phyloP scores from a whole-genome alignment of 768 basidiomycete genomes.

The Leccinellum rugosiceps region DNA sequence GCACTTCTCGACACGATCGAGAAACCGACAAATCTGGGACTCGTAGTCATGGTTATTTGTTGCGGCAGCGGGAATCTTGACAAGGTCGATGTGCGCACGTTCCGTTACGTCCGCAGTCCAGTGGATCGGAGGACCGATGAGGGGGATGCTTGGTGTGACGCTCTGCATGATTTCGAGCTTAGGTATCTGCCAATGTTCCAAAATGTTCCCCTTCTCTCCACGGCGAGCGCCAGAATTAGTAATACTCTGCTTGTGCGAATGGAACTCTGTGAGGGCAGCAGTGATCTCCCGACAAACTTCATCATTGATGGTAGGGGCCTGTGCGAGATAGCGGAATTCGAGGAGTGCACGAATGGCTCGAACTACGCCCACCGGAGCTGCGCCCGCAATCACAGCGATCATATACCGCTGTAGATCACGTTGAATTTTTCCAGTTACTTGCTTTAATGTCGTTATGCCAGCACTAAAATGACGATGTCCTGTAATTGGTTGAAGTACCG shows the following conservation, averaged over 20 bases:
- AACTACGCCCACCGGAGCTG: neutral
- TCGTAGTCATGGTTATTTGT: constrained; percentile 33
- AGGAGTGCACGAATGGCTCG: too few relatives aligned
- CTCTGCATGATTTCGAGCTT: constrained; percentile 41
- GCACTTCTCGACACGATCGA: neutral
- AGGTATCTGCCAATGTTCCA: constrained; percentile 38
- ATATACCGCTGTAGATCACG: neutral
- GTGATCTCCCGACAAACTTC: too few relatives aligned
- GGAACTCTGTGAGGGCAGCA: neutral
- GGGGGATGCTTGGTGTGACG: constrained; percentile 27
- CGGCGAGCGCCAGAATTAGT: neutral
- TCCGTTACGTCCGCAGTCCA: constrained; percentile 38
- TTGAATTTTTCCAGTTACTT: neutral
- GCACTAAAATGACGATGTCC: neutral
- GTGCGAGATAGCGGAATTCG: too few relatives aligned
- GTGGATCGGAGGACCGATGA: constrained; percentile 31
- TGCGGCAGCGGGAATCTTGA: constrained; percentile 31
- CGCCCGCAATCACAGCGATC: neutral
- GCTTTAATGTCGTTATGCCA: neutral
- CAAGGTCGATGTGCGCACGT: constrained; percentile 30
- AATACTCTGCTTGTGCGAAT: neutral
- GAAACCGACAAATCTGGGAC: constrained; percentile 31
- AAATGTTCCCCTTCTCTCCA: constrained; percentile 23
- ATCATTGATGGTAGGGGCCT: too few relatives aligned
- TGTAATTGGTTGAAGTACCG: neutral